Base-by-base conservation (phyloP, 306 rosid species). In the Begonia peltatifolia region DNA sequence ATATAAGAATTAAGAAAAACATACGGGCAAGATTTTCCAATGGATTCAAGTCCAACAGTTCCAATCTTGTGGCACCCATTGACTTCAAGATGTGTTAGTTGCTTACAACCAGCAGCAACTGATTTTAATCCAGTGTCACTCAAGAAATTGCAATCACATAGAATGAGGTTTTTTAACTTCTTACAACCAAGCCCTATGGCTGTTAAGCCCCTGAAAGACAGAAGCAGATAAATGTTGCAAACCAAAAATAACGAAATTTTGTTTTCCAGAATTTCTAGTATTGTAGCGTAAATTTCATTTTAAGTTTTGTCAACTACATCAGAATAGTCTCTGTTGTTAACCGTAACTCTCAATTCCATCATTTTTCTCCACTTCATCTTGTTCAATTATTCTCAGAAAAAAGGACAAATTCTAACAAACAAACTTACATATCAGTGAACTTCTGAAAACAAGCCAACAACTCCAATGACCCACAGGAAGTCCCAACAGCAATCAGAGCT, bases 61-160 rank as follows among this genome's bases (percentile, higher is more conserved):
- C 96, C 93, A 49, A 92, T 81, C 60, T 86, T 81, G 76, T 86
- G 99, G 76, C 99, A 92, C 36, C 99, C 99, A 50, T 92, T 83
- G 61, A 92, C 84, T 75, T 86, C 94, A 47, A 92, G 94, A 71
- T 92, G 86, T 47, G 81, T 81, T 22, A 92, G 96, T 64, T 75
- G 88, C 79, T 86, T 68, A 71, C 99, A 92, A 58, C 99, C 96
- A 47, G 54, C 60, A 42, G 96, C 94, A 79, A 92, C 84, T 69
- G 88, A 82, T 68, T 92, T 95, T 84, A 92, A 76, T 42, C 94
- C 90, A 63, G 64, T 86, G 73, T 83, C 96, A 56, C 84, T 81
- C 71, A 92, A 73, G 68, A 77, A 79, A 78, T 77, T 83, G 69
- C 99, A 86, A 69, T 92, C 99, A 47, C 89, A 83, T 51, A 86